Evolutionary conservation across 2,329 filamentous ascomycete genomes (phyloP), one percentile per base, ranked within the genome.

Genomic region (Colletotrichum sp.): DNA sequence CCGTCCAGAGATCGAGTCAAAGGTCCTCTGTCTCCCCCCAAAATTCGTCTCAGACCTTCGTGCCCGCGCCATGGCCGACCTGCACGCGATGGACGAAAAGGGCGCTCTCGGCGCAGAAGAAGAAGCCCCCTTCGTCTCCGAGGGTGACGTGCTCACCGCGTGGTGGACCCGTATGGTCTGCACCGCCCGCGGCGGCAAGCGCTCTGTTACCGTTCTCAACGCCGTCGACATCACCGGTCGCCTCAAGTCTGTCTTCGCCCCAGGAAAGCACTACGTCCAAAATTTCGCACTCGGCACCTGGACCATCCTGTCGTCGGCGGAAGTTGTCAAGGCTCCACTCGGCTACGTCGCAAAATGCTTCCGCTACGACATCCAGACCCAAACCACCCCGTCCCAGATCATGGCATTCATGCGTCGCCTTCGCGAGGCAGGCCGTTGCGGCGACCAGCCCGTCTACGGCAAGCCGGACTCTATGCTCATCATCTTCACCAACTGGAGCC

Each of bases 61-160:
- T 6, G 65, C 79, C 3, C 80, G 79, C 32, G 84, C 85, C 30
- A 76, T 81, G 55, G 77, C 80, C 8, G 84, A 86, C 26, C 72
- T 84, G 30, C 62, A 52, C 26, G 64, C 68, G 5, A 74, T 77
- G 49, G 72, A 49, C 52, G 76, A 76, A 12, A 76, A 76, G 34
- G 65, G 71, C 10, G 44, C 44, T 2, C 18, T 74, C 7, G 74
- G 74, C 55, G 64, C 39, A 13, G 78, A 77, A 44, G 65, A 72
- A 52, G 65, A 72, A 13, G 75, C 71, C 13, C 80, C 85, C 2
- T 89, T 87, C 69, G 57, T 90, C 34, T 89, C 86, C 76, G 87
- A 89, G n/a, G 84, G 85, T 24, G 88, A 90, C 69, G 80, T 89
- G 3, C 78, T 90, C 3, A 79, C 81, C 2, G 86, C 86, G 0